Base-by-base conservation (phyloP, 2,329 filamentous ascomycete genomes). In the Neonectria neomacrospora region DNA sequence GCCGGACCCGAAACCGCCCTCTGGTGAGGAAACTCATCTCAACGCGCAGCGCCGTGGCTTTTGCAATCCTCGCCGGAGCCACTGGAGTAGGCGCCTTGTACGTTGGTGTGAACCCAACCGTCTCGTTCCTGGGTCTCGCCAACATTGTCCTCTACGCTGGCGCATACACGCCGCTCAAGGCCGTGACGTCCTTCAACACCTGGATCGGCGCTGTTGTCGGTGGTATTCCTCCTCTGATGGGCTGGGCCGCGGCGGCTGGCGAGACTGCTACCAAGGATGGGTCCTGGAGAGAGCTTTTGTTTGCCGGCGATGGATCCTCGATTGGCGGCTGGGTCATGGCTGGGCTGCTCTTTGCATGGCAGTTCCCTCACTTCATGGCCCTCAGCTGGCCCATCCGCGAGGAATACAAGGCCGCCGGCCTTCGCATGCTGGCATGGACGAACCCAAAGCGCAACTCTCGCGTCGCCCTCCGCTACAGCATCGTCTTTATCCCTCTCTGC, bases 351-450 rank as follows among this genome's bases (percentile, higher is more conserved):
- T 97, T 97, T 70, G 91, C 94, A 12, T 99, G 96, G 96, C 95
- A 99, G 76, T 98, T 99, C 75, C 94, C 96, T 3, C 96, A 99
- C 80, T 99, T 99, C 82, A 98, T 97, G 85, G 91, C 94, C 1
- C 84, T 99, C 22, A 94, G 92, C 50, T 96, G 95, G 87, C 84
- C 88, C 4, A 97, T 98, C 64, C 86, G 93, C 20, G 90, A 96
- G 9, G 96, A 99, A 77, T 99, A 99, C 83, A 90, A 89, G 68
- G 83, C 81, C 11, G 89, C 87, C 0, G 89, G 88, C 9, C 85
- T 90, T 73, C 83, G 85, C 67, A 91, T 91, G 96, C 84, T 98
- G 3, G 88, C 87, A 51, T 98, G 94, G 90, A 90, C 91, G 6
- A 95, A 98, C 76, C 93, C 94, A 0, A 89, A 90, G 0, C 88